Percentiles rank a stretch among this genome's conserved stretches.
Evolutionary conservation across 805 yeast species (phyloP).

Genomic region (Nakazawaea wickerhamii): DNA sequence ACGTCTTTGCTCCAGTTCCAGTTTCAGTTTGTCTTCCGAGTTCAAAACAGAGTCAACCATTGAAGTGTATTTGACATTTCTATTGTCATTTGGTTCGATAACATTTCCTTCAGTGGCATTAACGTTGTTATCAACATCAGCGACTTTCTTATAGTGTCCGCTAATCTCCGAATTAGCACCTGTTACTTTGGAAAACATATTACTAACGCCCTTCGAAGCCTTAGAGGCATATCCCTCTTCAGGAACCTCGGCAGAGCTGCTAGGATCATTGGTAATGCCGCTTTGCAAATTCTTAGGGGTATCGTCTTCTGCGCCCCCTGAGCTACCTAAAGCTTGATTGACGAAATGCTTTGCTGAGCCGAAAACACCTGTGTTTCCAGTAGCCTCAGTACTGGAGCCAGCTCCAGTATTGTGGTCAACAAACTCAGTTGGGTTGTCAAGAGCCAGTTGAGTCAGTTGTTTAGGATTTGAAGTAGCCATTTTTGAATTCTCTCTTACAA

Average conservation of each 20-base stretch:
- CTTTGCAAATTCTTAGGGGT: conserved; percentile 52
- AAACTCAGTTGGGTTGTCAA: not conserved
- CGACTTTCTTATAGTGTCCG: conserved; percentile 11
- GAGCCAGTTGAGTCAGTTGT: not conserved
- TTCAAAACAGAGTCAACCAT: conserved; percentile 24
- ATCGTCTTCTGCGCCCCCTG: conserved; percentile 69
- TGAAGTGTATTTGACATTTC: conserved; percentile 22
- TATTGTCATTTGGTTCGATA: conserved; percentile 14
- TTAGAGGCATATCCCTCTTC: not conserved
- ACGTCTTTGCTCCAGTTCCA: not conserved
- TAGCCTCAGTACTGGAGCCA: not conserved
- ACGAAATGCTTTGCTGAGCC: conserved; percentile 2
- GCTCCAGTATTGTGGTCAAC: not conserved
- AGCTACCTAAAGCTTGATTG: conserved; percentile 39
- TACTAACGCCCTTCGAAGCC: conserved; percentile 2
- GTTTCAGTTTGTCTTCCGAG: conserved; percentile 16
- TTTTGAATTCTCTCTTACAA: not conserved
- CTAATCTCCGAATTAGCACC: conserved; percentile 1
- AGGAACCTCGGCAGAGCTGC: conserved; percentile 46
- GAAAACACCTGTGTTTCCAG: not conserved
- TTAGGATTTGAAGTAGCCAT: not conserved
- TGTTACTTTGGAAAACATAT: conserved; percentile 1
- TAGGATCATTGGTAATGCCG: conserved; percentile 41
- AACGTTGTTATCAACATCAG: not conserved
- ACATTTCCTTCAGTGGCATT: conserved; percentile 7